Conservation (phyloP, 1,284 basidiomycete species). For the Cryptococcus floricola region DNA sequence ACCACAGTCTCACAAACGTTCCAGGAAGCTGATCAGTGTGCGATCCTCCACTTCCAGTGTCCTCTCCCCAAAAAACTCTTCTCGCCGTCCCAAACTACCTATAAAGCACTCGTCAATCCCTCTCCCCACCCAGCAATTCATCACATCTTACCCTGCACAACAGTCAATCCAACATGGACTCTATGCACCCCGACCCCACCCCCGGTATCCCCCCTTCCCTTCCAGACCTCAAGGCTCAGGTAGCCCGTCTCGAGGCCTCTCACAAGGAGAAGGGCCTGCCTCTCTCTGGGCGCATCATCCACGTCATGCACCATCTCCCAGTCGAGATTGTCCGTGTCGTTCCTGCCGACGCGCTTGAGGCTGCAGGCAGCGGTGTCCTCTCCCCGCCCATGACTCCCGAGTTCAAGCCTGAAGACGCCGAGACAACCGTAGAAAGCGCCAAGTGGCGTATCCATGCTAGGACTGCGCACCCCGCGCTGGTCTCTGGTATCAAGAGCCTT, state of each 20-base stretch:
- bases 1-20: too few relatives aligned
- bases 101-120: not conserved
- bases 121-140: not conserved
- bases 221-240: constrained; percentile 48
- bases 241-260: constrained; percentile 61
- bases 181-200: constrained; percentile 47
- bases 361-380: constrained; percentile 21
- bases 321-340: constrained; percentile 46
- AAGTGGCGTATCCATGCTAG: constrained; percentile 75
- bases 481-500: constrained; percentile 84
- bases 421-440: constrained; percentile 32
- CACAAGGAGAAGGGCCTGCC: constrained; percentile 64
- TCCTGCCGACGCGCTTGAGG: constrained; percentile 23
- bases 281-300: constrained; percentile 78
- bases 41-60: not conserved
- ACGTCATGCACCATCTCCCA: constrained; percentile 60
- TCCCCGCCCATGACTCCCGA: constrained; percentile 46
- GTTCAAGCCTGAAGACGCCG: constrained; percentile 45
- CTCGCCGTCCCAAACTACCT: not conserved
- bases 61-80: not conserved
- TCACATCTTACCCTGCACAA: not conserved
- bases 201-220: constrained; percentile 41
- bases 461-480: constrained; percentile 92
- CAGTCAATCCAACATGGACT: constrained; percentile 35
- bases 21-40: not conserved